These are phyloP conservation scores for Penicillium sp. DNA, from an alignment of 2,329 filamentous ascomycete species.

Conservation along the genomic window DNA sequence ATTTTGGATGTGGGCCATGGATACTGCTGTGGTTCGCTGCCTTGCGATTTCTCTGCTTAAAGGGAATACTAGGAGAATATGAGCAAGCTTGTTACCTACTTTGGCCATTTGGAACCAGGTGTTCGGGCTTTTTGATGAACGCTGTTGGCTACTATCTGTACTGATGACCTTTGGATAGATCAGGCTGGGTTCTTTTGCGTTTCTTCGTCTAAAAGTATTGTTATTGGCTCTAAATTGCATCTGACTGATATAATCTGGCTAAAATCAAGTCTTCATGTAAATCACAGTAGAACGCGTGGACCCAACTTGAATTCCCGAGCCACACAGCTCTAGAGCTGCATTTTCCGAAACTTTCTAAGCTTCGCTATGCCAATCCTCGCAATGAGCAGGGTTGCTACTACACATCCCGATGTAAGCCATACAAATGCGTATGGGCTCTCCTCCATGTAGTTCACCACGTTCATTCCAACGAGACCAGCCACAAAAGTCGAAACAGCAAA, in stretches of 20 bases:
- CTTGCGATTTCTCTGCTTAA: conserved; percentile 9
- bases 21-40: conserved; percentile 10
- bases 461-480: conserved; percentile 40
- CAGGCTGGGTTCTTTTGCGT: too few relatives aligned
- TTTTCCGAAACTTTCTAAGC: conserved; percentile 23
- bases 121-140: not conserved
- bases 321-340: conserved; percentile 11
- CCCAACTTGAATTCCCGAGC: not conserved
- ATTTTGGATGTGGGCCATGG: conserved; percentile 4
- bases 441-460: conserved; percentile 39
- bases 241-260: too few relatives aligned
- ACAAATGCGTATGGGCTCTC: conserved; percentile 32
- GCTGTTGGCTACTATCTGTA: too few relatives aligned
- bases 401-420: conserved; percentile 17
- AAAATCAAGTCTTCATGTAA: not conserved
- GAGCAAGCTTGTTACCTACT: not conserved
- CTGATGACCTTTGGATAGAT: too few relatives aligned
- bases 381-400: conserved; percentile 23
- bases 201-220: too few relatives aligned
- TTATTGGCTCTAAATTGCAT: too few relatives aligned
- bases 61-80: fast-evolving
- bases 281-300: not conserved
- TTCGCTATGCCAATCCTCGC: conserved; percentile 27
- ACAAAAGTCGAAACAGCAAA: conserved; percentile 38
- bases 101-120: not conserved